Evolutionary conservation across 2,329 filamentous ascomycete species (phyloP).

Genomic region (Phoma herbarum): DNA sequence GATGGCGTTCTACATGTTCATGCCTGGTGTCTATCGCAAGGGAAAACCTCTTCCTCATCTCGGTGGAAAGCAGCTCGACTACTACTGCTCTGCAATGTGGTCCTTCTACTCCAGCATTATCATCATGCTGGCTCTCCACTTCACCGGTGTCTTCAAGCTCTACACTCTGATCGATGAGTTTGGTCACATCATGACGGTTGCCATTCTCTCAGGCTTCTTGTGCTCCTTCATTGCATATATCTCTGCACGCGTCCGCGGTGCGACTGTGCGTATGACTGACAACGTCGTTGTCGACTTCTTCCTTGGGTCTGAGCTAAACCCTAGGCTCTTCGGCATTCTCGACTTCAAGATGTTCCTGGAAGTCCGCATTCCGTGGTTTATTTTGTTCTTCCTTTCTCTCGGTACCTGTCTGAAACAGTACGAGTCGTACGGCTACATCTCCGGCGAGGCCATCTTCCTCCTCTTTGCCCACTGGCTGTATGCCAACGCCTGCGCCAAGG

Average conservation of each 20-base stretch:
- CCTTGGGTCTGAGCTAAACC: conserved; percentile 88
- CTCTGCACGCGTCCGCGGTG: conserved; percentile 81
- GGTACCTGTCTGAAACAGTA: conserved; percentile 83
- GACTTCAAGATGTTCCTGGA: conserved; percentile 98
- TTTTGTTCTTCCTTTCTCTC: conserved; percentile 79
- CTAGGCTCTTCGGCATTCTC: conserved; percentile 81
- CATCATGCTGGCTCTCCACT: conserved; percentile 76
- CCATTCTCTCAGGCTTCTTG: conserved; percentile 87
- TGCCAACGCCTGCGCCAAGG: conserved; percentile 90
- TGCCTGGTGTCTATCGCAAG: conserved; percentile 87
- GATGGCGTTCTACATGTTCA: conserved; percentile 79
- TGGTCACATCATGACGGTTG: conserved; percentile 88
- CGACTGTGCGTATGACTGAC: conserved; percentile 91
- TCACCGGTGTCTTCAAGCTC: conserved; percentile 83
- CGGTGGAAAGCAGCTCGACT: conserved; percentile 84
- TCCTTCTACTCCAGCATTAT: conserved; percentile 88
- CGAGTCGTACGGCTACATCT: conserved; percentile 84
- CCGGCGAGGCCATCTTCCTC: conserved; percentile 83
- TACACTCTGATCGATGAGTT: conserved; percentile 96
- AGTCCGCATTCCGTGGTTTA: conserved; percentile 91
- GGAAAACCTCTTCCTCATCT: conserved; percentile 87
- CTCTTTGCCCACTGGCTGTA: conserved; percentile 92
- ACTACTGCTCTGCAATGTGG: conserved; percentile 91
- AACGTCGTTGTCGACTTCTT: conserved; percentile 86
- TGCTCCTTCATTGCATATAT: conserved; percentile 86